Base-by-base conservation (phyloP, 140 eudicot species). In the Stevia rebaudiana region DNA sequence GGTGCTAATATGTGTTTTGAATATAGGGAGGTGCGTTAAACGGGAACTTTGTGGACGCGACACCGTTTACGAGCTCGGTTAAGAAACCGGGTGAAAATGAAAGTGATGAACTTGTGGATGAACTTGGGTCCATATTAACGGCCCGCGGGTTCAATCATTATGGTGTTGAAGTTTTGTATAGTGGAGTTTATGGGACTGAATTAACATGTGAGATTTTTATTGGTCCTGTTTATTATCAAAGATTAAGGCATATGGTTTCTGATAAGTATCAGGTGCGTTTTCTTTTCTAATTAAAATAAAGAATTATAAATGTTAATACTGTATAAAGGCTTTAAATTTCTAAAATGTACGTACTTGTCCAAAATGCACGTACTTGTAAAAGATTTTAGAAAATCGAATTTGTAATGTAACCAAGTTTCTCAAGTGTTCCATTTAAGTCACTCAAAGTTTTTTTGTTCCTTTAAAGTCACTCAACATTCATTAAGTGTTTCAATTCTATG, bases 181-280 rank as follows among this genome's bases (percentile, higher is more conserved):
- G 98, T 63, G 98, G 98, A 22, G 79, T 92, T 48, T 92, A 85
- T 55, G 98, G 98, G 40, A 82, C 85, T 5, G 98, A 92, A 69
- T 63, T 92, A 56, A 81, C 81, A 0, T 92, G 96, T 43, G 95
- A 83, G 72, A 88, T 92, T 67, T 92, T 92, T 56, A 85, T 92
- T 41, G 98, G 98, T 41, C 98, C 98, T 40, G 98, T 92, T 37
- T 92, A 92, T 74, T 92, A 92, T 70, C 98, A 92, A 69, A 81
- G 98, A 53, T 83, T 92, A 6, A 79, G 98, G 19, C 98, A 92
- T 73, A 92, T 92, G 98, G 98, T 92, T 66, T 88, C 96, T 15
- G 98, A 92, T 69, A 92, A 92, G 77, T 92, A 76, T 76, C 98
- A 90, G 95, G 97, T 87, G 43, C 33, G 68, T 42, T 17, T 54